phyloP scores from a whole-genome alignment of 371 early-diverging fungal genomes.

The Mucor ambiguus region DNA sequence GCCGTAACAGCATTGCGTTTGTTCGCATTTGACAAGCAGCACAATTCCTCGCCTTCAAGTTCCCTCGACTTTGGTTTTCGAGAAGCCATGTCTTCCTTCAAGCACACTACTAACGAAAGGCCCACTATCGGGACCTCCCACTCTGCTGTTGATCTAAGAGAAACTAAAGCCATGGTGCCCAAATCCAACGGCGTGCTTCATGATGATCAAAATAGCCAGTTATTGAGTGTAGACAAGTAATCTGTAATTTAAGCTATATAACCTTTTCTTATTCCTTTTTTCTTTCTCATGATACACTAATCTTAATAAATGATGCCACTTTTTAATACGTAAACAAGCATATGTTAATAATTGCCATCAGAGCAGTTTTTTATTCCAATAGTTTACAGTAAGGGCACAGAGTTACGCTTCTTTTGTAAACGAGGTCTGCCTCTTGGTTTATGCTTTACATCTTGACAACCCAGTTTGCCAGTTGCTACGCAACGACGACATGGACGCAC shows the following conservation, averaged over 20 bases:
- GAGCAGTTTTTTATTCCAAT: neutral
- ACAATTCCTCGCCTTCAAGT: constrained; percentile 46
- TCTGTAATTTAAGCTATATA: neutral
- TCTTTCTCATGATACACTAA: no score
- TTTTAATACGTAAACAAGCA: neutral
- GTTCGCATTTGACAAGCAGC: constrained; percentile 55
- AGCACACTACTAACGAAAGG: constrained; percentile 23
- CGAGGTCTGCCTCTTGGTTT: constrained; percentile 48
- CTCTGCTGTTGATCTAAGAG: constrained; percentile 40
- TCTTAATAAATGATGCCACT: neutral
- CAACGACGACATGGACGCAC: constrained; percentile 46
- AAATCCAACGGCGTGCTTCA: constrained; percentile 27
- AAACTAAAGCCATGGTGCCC: constrained; percentile 10
- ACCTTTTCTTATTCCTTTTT: neutral
- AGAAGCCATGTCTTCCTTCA: constrained; percentile 58
- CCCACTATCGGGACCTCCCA: constrained; percentile 29
- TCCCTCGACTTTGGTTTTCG: constrained; percentile 55
- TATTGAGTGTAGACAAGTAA: constrained; percentile 31
- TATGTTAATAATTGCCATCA: neutral
- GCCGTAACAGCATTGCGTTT: constrained; percentile 64
- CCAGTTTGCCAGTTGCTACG: constrained; percentile 41
- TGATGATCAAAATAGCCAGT: constrained; percentile 40
- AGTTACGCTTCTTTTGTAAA: constrained; percentile 10
- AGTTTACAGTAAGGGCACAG: neutral
- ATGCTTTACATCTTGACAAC: constrained; percentile 49